phyloP scores from a whole-genome alignment of 2,329 filamentous ascomycete species.

The Alternaria brassicae region DNA sequence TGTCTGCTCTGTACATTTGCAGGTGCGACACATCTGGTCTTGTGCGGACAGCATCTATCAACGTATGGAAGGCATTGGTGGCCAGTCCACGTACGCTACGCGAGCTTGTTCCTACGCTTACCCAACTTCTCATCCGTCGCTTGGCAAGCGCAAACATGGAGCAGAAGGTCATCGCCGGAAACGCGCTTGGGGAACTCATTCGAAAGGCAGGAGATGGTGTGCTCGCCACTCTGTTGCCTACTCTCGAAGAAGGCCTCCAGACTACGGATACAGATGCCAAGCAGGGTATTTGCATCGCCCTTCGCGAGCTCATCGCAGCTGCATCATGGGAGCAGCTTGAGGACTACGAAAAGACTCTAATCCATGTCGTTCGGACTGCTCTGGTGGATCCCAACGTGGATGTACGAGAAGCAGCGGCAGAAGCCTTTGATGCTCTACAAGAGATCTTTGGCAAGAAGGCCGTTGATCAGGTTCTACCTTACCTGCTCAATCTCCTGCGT shows the following conservation, averaged over 20 bases:
- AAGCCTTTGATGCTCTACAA: conserved; percentile 95
- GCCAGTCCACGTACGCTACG: conserved; percentile 91
- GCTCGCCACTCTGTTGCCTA: conserved; percentile 84
- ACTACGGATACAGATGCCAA: conserved; percentile 91
- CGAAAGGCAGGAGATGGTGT: conserved; percentile 96
- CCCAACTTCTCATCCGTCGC: conserved; percentile 90
- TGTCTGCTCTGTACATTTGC: conserved; percentile 97
- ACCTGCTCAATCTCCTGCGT: conserved; percentile 87
- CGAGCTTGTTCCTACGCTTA: conserved; percentile 92
- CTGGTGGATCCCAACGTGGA: conserved; percentile 88
- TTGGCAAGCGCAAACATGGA: conserved; percentile 97
- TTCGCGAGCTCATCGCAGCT: conserved; percentile 90
- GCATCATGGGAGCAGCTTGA: conserved; percentile 88
- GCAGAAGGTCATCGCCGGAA: conserved; percentile 98
- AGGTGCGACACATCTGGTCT: conserved; percentile 94
- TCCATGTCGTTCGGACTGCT: conserved; percentile 90
- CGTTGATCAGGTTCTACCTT: conserved; percentile 92
- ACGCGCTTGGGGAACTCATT: conserved; percentile 94
- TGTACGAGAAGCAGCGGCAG: conserved; percentile 92
- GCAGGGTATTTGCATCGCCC: conserved; percentile 95
- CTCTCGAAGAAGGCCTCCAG: conserved; percentile 88
- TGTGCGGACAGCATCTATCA: conserved; percentile 86
- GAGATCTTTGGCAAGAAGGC: conserved; percentile 92
- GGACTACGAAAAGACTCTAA: conserved; percentile 93
- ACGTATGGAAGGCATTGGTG: conserved; percentile 96